Conservation (phyloP, 2,329 filamentous ascomycete genomes). For the Phyllosticta citriasiana region DNA sequence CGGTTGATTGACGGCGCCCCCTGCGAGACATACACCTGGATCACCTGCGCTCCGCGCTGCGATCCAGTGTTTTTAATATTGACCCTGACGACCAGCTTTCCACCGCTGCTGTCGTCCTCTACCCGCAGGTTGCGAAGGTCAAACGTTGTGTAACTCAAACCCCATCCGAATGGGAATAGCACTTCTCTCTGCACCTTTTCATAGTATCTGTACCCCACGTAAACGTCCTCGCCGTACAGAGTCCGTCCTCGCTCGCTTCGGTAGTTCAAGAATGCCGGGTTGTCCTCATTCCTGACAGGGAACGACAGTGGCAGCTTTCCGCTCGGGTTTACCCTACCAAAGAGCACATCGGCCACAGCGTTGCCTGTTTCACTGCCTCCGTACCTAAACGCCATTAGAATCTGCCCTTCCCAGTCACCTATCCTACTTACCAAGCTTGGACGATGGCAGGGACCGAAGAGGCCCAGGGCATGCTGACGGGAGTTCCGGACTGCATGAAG, state of each 20-base stretch:
- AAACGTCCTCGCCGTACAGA: slow-evolving; percentile 16
- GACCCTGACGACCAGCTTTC: slow-evolving; percentile 14
- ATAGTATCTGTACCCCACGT: slow-evolving; percentile 29
- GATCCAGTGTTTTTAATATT: slow-evolving; percentile 46
- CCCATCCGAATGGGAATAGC: slow-evolving; percentile 54
- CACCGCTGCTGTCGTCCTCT: slow-evolving; percentile 12
- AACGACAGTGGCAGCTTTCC: slow-evolving; percentile 55
- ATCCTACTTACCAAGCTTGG: slow-evolving; percentile 74
- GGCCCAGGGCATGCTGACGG: slow-evolving; percentile 60
- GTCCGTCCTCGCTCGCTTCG: slow-evolving; percentile 48
- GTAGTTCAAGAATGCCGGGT: slow-evolving; percentile 58
- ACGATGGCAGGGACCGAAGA: slow-evolving; percentile 51
- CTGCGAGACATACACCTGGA: slow-evolving; percentile 56
- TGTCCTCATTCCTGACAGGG: slow-evolving; percentile 52
- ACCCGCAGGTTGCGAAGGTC: slow-evolving; percentile 13
- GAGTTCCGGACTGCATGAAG: slow-evolving; percentile 56
- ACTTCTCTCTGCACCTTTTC: slow-evolving; percentile 50
- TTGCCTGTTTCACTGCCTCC: slow-evolving; percentile 56
- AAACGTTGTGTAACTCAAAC: slow-evolving; percentile 52
- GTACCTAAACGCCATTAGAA: slow-evolving; percentile 29
- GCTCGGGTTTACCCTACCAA: slow-evolving; percentile 52
- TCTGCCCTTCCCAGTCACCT: slow-evolving; percentile 63
- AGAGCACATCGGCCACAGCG: slow-evolving; percentile 53
- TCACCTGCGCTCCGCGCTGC: slow-evolving; percentile 49
- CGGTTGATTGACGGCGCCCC: slow-evolving; percentile 45